These are phyloP conservation scores for Eucommia ulmoides DNA, from an alignment of 257 asterid species.

Conservation along the genomic window DNA sequence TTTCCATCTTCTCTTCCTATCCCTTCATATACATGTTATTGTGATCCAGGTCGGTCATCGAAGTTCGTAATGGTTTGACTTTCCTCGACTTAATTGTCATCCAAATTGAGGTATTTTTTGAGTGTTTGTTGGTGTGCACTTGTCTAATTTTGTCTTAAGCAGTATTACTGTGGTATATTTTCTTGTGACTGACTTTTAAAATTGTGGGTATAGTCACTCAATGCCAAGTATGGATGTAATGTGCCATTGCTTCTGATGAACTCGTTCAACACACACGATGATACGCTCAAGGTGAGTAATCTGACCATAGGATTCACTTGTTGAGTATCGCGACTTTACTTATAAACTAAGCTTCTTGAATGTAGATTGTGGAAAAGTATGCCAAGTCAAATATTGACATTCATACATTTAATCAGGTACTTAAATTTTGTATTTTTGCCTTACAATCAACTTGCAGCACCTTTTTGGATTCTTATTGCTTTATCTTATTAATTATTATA, in stretches of 20 bases:
- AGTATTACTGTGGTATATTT: conserved; percentile 7
- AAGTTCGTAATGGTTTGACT: conserved; percentile 95
- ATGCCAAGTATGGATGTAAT: conserved; percentile 73
- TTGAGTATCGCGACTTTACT: conserved; percentile 3
- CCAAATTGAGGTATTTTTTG: conserved; percentile 76
- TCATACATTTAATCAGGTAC: conserved; percentile 94
- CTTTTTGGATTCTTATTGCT: no score
- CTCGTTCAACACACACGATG: conserved; percentile 98
- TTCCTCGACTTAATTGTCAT: conserved; percentile 91
- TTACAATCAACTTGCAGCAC: neutral
- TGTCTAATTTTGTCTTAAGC: conserved; percentile 1
- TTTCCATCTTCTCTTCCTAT: no score
- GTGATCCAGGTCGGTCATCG: conserved; percentile 81
- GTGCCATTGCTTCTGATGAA: conserved; percentile 97
- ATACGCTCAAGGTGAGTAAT: conserved; percentile 66
- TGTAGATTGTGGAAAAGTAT: conserved; percentile 84
- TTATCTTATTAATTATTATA: no score
- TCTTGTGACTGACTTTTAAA: conserved; percentile 16
- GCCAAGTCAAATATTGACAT: conserved; percentile 59
- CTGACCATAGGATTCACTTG: neutral
- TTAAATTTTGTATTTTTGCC: conserved; percentile 6
- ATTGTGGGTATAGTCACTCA: conserved; percentile 61
- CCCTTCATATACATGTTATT: no score
- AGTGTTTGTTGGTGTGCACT: neutral
- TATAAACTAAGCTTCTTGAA: conserved; percentile 14